Evolutionary conservation across 2,329 filamentous ascomycete genomes (phyloP).

Genomic region (Didymella sp.): DNA sequence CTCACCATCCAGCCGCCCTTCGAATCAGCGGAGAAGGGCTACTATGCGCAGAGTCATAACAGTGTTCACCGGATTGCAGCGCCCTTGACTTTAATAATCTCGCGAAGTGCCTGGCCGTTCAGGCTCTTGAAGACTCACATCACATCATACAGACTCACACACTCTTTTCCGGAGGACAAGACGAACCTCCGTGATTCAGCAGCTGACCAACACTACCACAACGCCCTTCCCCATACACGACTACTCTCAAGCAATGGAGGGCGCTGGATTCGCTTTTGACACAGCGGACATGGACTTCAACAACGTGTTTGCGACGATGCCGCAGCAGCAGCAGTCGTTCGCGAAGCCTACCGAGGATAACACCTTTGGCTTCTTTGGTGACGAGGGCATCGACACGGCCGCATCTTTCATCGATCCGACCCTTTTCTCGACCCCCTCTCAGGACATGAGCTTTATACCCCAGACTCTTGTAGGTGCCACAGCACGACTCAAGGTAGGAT

Average conservation of each 20-base stretch:
- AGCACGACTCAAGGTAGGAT: not conserved
- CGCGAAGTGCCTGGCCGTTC: slow-evolving; percentile 27
- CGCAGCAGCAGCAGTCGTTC: slow-evolving; percentile 30
- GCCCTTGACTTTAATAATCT: slow-evolving; percentile 33
- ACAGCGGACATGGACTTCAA: slow-evolving; percentile 40
- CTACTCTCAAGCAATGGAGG: slow-evolving; percentile 32
- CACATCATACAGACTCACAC: slow-evolving; percentile 37
- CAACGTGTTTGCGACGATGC: slow-evolving; percentile 35
- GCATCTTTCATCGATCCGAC: slow-evolving; percentile 31
- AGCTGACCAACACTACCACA: slow-evolving; percentile 27
- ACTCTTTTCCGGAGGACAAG: slow-evolving; percentile 32
- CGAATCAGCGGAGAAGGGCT: slow-evolving; percentile 17
- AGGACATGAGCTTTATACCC: slow-evolving; percentile 34
- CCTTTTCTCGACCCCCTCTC: slow-evolving; percentile 29
- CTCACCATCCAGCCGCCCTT: slow-evolving; percentile 14
- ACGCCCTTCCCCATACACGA: slow-evolving; percentile 23
- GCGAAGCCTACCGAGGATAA: slow-evolving; percentile 42
- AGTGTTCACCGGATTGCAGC: slow-evolving; percentile 14
- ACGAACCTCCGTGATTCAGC: slow-evolving; percentile 27
- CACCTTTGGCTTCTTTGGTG: slow-evolving; percentile 42
- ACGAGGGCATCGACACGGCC: slow-evolving; percentile 47
- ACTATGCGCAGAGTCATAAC: slow-evolving; percentile 10
- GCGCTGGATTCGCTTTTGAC: slow-evolving; percentile 44
- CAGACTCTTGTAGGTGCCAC: slow-evolving; percentile 40
- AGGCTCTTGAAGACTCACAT: slow-evolving; percentile 40